Base-by-base conservation (phyloP, 495 filamentous ascomycete genomes). In the Neurospora cerealis region DNA sequence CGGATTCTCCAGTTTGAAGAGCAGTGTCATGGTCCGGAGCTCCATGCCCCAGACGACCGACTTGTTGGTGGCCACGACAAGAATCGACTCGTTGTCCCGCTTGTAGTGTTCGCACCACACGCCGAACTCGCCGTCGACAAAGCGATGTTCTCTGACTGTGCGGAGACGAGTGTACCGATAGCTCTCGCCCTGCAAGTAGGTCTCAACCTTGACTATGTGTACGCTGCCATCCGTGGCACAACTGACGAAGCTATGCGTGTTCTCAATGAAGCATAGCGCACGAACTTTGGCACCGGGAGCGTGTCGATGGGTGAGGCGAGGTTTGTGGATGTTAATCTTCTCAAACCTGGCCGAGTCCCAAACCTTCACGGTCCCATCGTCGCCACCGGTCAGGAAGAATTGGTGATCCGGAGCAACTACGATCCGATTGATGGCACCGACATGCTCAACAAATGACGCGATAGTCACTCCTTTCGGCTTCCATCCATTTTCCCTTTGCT, bases 91-190 rank as follows among this genome's bases (percentile, higher is more conserved):
- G 1, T 87, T 85, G 70, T 98, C 95, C 10, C 89, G 86, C 71
- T 93, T 95, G 82, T 92, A 97, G 80, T 98, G 95, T 79, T 97
- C 94, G 72, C 93, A 87, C 94, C 95, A 98, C 4, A 97, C 87
- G 0, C 93, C 94, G 79, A 92, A 91, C 79, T 98, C 94, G 70
- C 83, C 86, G 42, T 83, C 80, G 0, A 90, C 90, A 10, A 98
- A 87, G 74, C 94, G 91, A 82, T 94, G 94, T 75, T 94, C 90
- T 19, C 95, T 90, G 66, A 98, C 84, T 5, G 91, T 79, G 46
- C 89, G 88, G 21, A 94, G 86, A 74, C 92, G 94, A 39, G 92
- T 90, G 78, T 98, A 98, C 70, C 92, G 91, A 41, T 86, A 86
- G 28, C 85, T 88, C 15, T 83, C 84, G 37, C 84, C 86, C 48